Base-by-base conservation (phyloP, 1,139 yeast genomes). In the Arxiozyma telluris region DNA sequence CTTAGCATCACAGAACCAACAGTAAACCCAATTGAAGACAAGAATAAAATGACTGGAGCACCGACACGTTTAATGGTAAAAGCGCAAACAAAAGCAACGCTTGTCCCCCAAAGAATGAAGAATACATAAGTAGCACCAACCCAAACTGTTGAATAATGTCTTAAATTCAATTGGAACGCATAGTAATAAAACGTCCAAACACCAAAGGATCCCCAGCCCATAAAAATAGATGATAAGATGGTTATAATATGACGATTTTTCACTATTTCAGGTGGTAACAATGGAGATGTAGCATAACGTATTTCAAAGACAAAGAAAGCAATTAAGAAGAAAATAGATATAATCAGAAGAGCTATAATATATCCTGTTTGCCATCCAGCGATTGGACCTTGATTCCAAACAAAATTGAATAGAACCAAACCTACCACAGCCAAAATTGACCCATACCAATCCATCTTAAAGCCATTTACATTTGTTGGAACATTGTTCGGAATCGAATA, bases 191-290 rank as follows among this genome's bases (percentile, higher is more conserved):
- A 71, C 1, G 69, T 76, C 81, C 82, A 79, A 15, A 79, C 70
- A 8, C 83, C 83, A 63, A 80, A 80, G 9, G 82, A 76, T 0
- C 82, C 82, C 84, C 84, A 80, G 1, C 84, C 84, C 47, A 79
- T 68, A 53, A 64, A 62, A 63, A 70, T 54, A 5, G 66, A 61
- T 1, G 56, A 53, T 30, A 71, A 55, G 67, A 71, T 51, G 75
- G 81, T 57, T 1, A 64, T 53, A 7, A 63, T 59, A 11, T 63
- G 65, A 18, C 61, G 58, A 51, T 65, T 68, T 71, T 58, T 53
- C 59, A 78, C 73, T 1, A 77, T 73, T 3, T 74, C 70, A 41
- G 64, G 67, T 3, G 83, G 83, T 27, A 80, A 61, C 27, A 80
- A 66, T 20, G 84, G 83, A 50, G 65, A 55, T 34, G 64, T 53